phyloP scores from a whole-genome alignment of 1,284 basidiomycete species.

The Xanthoconium separans region DNA sequence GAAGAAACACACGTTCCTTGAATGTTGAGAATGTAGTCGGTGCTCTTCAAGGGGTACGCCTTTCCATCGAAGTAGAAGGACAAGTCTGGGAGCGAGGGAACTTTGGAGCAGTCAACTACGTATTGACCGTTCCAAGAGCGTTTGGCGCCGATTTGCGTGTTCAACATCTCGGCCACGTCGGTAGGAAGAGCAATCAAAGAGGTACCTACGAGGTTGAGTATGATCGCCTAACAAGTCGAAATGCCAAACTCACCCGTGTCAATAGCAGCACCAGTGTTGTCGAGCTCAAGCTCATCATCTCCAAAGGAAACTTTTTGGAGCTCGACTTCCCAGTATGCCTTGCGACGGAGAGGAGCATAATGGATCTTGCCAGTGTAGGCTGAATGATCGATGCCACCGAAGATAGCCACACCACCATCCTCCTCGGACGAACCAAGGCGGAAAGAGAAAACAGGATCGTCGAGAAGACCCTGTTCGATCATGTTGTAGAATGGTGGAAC shows the following conservation, averaged over 20 bases:
- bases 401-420: slow-evolving; percentile 91
- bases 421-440: slow-evolving; percentile 85
- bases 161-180: slow-evolving; percentile 97
- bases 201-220: slow-evolving; percentile 55
- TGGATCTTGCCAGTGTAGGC: slow-evolving; percentile 83
- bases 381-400: slow-evolving; percentile 85
- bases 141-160: slow-evolving; percentile 91
- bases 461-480: slow-evolving; percentile 83
- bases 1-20: slow-evolving; percentile 93
- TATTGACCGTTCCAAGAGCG: slow-evolving; percentile 96
- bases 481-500: slow-evolving; percentile 96
- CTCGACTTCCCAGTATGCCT: slow-evolving; percentile 99
- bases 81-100: slow-evolving; percentile 84
- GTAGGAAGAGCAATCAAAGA: slow-evolving; percentile 90
- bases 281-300: slow-evolving; percentile 80
- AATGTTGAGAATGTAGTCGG: slow-evolving; percentile 87
- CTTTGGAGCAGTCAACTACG: slow-evolving; percentile 85
- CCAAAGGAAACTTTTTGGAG: slow-evolving; percentile 86
- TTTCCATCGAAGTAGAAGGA: slow-evolving; percentile 84
- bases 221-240: not conserved
- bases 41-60: slow-evolving; percentile 76
- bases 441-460: slow-evolving; percentile 92
- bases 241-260: slow-evolving; percentile 72
- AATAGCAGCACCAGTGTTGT: slow-evolving; percentile 93
- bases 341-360: slow-evolving; percentile 92